A percentile compares a stretch with the other conserved stretches of the same genome.
These are phyloP conservation scores for Mallotus nudiflorus DNA, from an alignment of 345 rosid species.

Conservation along the genomic window DNA sequence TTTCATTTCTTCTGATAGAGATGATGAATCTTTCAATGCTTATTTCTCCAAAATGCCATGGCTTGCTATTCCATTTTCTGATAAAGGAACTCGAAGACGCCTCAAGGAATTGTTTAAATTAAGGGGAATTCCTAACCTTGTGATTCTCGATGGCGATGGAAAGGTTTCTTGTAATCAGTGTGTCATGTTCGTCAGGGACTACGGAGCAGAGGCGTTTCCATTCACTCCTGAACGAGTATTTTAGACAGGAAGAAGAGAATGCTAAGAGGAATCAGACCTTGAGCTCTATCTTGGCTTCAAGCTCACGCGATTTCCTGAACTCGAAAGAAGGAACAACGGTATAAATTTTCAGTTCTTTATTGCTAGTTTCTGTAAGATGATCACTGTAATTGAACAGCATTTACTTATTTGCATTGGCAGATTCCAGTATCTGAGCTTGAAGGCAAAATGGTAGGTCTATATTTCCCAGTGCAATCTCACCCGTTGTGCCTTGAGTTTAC, in stretches of 20 bases:
- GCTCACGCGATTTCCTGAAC: constrained; percentile 29
- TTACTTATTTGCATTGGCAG: constrained; percentile 29
- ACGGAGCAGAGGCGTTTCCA: constrained; percentile 41
- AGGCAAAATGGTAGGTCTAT: constrained; percentile 66
- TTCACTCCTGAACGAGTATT: constrained; percentile 16
- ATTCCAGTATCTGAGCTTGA: constrained; percentile 59
- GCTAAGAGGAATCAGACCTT: constrained; percentile 38
- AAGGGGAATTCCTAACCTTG: constrained; percentile 28
- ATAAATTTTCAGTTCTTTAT: background rate
- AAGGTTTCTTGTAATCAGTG: constrained; percentile 21
- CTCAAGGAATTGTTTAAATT: constrained; percentile 37
- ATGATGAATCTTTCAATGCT: constrained; percentile 31
- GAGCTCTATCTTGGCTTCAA: constrained; percentile 29
- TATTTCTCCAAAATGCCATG: constrained; percentile 43
- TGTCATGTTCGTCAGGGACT: constrained; percentile 18
- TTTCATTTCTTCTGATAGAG: constrained; percentile 36
- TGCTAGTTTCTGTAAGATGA: too few species aligned
- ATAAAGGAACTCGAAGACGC: constrained; percentile 8
- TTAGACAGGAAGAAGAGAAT: constrained; percentile 29
- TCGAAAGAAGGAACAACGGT: constrained; percentile 35
- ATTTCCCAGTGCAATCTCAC: constrained; percentile 41
- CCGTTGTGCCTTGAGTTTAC: constrained; percentile 42
- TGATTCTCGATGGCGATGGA: constrained; percentile 24
- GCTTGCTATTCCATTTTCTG: constrained; percentile 44
- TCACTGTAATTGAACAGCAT: too few species aligned